phyloP scores from a whole-genome alignment of 352 stramenopile genomes.

The Elongisporangium undulatum region DNA sequence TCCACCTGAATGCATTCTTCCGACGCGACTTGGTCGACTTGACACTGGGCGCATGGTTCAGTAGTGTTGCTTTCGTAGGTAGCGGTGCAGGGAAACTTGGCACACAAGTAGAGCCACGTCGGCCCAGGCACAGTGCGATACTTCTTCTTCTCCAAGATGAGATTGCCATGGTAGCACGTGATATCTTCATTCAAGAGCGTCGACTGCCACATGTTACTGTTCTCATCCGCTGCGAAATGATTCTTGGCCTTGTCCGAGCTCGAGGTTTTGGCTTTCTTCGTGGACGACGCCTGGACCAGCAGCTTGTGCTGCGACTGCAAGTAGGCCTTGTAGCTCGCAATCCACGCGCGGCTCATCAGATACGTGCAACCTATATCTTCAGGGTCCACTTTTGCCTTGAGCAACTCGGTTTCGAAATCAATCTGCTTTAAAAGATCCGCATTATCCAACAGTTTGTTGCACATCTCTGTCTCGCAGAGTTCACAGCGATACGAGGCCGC shows the following conservation, averaged over 20 bases:
- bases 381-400: slow-evolving; percentile 33
- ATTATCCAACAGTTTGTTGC: slow-evolving; percentile 47
- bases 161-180: slow-evolving; percentile 56
- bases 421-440: slow-evolving; percentile 47
- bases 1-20: slow-evolving; percentile 54
- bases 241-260: slow-evolving; percentile 17
- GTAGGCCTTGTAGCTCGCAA: slow-evolving; percentile 66
- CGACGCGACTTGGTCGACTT: slow-evolving; percentile 36
- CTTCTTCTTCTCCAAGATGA: slow-evolving; percentile 63
- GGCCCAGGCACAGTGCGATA: slow-evolving; percentile 44
- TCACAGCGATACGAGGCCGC: slow-evolving; percentile 38
- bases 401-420: slow-evolving; percentile 33
- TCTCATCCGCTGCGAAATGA: slow-evolving; percentile 8
- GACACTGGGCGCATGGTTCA: slow-evolving; percentile 46
- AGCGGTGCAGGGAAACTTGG: slow-evolving; percentile 42
- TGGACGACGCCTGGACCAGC: slow-evolving; percentile 22
- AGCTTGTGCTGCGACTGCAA: slow-evolving; percentile 45
- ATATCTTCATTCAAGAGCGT: slow-evolving; percentile 68
- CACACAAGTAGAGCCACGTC: slow-evolving; percentile 61
- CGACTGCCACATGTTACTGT: slow-evolving; percentile 24
- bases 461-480: slow-evolving; percentile 41
- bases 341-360: slow-evolving; percentile 69
- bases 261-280: slow-evolving; percentile 13
- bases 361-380: slow-evolving; percentile 19
- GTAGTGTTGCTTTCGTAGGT: slow-evolving; percentile 26